Base-by-base conservation (phyloP, 805 yeast species). In the Ogataea ramenticola region DNA sequence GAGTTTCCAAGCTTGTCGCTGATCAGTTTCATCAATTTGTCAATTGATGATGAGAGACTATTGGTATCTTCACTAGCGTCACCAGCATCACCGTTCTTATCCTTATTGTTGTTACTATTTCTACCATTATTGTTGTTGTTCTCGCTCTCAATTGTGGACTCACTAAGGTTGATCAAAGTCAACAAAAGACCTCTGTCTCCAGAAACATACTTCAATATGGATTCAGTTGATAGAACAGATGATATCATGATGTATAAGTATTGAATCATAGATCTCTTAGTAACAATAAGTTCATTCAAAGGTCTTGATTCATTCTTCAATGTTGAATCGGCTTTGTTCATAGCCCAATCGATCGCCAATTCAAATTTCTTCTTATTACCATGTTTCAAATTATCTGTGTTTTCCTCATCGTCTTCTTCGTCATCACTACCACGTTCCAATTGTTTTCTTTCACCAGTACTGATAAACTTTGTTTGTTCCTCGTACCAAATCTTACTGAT, bases 1-100 rank as follows among this genome's bases (percentile, higher is more conserved):
- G 89, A 72, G 9, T 81, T 75, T 10, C 96, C 93, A 40, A 91
- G 57, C 53, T 80, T 84, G 16, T 67, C 60, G 48, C 86, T 86
- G 43, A 87, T 66, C 59, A 85, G 62, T 45, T 75, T 75, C 62
- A 84, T 61, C 52, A 95, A 81, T 56, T 86, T 34, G 12, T 17
- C 37, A 19, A 19, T 95, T 36, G 69, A 60, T 0, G 87, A 72
- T 39, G 53, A 38, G 2, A 46, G 43, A 36, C 46, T 46, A 17
- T 48, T 53, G 33, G 56, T 22, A 62, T 69, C 42, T 42, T 86
- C 62, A 42, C 81, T 86, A 22, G 68, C 68, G 38, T 73, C 26
- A 19, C n/a, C 75, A 27, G 71, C 70, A 32, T 70, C 74, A 30
- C 58, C 10, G 27, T 24, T 24, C 27, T 10, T 24, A 24, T 10